Evolutionary conservation across 441 rosid genomes (phyloP).

Genomic region (Geranium incanum): DNA sequence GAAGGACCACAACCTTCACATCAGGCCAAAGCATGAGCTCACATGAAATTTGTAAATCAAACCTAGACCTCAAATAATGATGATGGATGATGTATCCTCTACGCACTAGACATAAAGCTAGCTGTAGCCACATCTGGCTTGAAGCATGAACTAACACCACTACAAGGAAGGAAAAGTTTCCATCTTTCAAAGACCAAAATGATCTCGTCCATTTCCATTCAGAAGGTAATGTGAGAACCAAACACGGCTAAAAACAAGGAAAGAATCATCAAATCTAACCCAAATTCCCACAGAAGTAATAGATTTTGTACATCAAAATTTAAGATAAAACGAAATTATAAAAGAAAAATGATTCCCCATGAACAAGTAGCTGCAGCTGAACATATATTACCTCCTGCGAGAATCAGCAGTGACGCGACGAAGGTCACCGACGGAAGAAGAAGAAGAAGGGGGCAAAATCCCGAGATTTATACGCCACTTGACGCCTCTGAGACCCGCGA

Average conservation of each 20-base stretch:
- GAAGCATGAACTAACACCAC: neutral
- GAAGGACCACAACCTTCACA: neutral
- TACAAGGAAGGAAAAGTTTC: neutral
- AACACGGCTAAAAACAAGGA: neutral
- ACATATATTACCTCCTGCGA: conserved; percentile 54
- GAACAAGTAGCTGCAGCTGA: neutral
- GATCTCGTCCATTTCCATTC: neutral
- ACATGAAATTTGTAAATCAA: neutral
- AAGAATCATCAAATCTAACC: neutral
- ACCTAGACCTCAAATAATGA: neutral
- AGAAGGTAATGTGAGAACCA: neutral
- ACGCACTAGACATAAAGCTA: neutral
- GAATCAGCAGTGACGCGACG: conserved; percentile 81
- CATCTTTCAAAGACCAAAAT: neutral
- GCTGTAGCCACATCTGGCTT: neutral
- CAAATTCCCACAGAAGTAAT: neutral
- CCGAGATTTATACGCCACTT: conserved; percentile 85
- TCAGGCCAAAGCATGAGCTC: neutral
- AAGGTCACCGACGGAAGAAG: conserved; percentile 63
- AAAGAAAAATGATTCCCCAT: conserved; percentile 2
- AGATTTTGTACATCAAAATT: neutral
- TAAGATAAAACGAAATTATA: neutral
- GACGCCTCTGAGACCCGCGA: conserved; percentile 61
- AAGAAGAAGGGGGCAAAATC: conserved; percentile 52
- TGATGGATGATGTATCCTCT: neutral